Conservation (phyloP, 805 yeast species). For the Monosporozyma aquatica region DNA sequence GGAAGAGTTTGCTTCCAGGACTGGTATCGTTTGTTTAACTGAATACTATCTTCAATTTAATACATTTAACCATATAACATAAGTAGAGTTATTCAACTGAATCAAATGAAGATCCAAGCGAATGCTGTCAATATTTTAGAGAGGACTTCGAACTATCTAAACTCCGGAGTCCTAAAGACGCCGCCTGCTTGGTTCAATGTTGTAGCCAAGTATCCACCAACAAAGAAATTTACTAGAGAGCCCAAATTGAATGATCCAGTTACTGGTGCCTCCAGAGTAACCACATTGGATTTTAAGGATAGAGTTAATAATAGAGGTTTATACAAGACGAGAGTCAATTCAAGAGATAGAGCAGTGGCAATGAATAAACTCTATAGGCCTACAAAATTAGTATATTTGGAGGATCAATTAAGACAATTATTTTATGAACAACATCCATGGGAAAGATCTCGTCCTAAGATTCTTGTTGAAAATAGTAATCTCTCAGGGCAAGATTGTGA, state of each 20-base stretch:
- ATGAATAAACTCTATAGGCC: slow-evolving; percentile 20
- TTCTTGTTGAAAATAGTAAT: slow-evolving; percentile 66
- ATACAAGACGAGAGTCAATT: slow-evolving; percentile 30
- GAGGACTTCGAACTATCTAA: slow-evolving; percentile 68
- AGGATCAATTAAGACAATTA: slow-evolving; percentile 72
- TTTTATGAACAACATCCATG: slow-evolving; percentile 95
- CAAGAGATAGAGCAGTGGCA: slow-evolving; percentile 14
- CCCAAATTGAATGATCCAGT: slow-evolving; percentile 24
- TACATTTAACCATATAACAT: no score
- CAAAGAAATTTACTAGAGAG: slow-evolving; percentile 39
- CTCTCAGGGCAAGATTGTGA: slow-evolving; percentile 51
- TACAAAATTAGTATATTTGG: slow-evolving; percentile 30
- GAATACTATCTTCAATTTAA: no score
- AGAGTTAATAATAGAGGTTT: slow-evolving; percentile 14
- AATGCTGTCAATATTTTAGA: slow-evolving; percentile 70
- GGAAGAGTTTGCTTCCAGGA: no score
- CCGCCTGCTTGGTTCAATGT: slow-evolving; percentile 89
- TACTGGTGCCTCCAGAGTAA: slow-evolving; percentile 5
- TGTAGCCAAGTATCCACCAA: slow-evolving; percentile 77
- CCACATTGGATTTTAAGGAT: slow-evolving; percentile 12
- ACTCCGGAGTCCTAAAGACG: slow-evolving; percentile 54
- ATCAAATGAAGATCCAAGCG: slow-evolving; percentile 59
- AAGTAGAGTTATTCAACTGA: no score
- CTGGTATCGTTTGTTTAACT: no score
- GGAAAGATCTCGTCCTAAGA: slow-evolving; percentile 90